Evolutionary conservation across 1,139 yeast species (phyloP).

Genomic region (Candida dubliniensis): DNA sequence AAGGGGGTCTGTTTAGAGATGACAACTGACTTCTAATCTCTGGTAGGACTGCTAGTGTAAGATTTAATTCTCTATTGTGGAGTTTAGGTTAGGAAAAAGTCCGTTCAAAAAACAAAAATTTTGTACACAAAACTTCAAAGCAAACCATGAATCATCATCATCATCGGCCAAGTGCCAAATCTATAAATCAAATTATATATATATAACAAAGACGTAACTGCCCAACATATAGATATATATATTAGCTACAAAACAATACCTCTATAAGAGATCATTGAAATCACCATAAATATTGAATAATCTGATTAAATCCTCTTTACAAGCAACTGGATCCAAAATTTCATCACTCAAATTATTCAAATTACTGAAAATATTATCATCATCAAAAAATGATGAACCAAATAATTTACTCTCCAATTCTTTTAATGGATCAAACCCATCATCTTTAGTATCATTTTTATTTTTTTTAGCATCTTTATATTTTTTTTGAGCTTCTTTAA

Average conservation of each 20-base stretch:
- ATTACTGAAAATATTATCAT: constrained; percentile 13
- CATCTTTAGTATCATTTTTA: neutral
- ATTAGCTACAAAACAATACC: neutral
- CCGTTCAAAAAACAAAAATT: too few species aligned
- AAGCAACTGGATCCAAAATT: constrained; percentile 16
- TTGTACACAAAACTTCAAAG: too few species aligned
- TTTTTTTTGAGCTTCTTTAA: constrained; percentile 35
- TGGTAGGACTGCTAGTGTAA: too few species aligned
- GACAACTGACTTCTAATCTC: too few species aligned
- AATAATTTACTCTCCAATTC: constrained; percentile 2
- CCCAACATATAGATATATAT: neutral
- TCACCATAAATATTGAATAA: constrained; percentile 43
- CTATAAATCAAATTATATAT: too few species aligned
- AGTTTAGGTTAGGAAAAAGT: too few species aligned
- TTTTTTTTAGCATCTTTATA: constrained; percentile 13
- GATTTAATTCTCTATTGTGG: too few species aligned
- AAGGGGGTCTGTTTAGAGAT: too few species aligned
- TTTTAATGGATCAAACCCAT: constrained; percentile 2
- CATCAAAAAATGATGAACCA: constrained; percentile 11
- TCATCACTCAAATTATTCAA: constrained; percentile 15
- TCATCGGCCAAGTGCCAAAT: too few species aligned
- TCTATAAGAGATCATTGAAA: constrained; percentile 16
- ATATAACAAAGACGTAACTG: too few species aligned
- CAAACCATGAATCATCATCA: too few species aligned
- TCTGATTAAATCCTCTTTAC: constrained; percentile 39